Evolutionary conservation across 768 basidiomycete genomes (phyloP).

Genomic region (Podaxis sp.): DNA sequence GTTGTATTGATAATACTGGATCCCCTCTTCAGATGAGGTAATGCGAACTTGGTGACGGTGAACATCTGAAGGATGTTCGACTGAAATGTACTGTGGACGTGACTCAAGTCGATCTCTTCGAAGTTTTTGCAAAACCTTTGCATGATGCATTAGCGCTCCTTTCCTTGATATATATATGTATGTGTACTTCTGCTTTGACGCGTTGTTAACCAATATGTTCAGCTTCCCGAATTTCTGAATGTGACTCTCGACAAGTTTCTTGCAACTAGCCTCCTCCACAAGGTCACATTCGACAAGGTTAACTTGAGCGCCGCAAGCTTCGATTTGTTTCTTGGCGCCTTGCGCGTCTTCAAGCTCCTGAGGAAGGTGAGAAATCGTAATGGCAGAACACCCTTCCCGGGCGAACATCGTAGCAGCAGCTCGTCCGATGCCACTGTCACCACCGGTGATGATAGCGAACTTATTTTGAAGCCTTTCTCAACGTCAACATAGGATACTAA

Average conservation of each 20-base stretch:
- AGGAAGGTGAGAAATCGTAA: constrained; percentile 50
- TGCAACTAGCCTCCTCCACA: constrained; percentile 33
- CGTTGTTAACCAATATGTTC: constrained; percentile 61
- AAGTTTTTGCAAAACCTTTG: constrained; percentile 38
- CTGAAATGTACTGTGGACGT: constrained; percentile 51
- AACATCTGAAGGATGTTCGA: constrained; percentile 60
- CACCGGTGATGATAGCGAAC: constrained; percentile 32
- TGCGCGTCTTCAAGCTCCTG: constrained; percentile 54
- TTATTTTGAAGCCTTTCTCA: constrained; percentile 26
- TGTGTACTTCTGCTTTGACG: constrained; percentile 39
- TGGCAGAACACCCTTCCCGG: constrained; percentile 44
- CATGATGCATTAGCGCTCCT: constrained; percentile 1
- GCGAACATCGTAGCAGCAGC: constrained; percentile 47
- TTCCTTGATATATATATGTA: background rate
- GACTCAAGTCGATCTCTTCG: constrained; percentile 44
- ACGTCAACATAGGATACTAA: background rate
- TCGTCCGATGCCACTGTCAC: constrained; percentile 49
- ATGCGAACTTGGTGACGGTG: constrained; percentile 47
- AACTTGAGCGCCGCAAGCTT: constrained; percentile 33
- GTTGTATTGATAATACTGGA: constrained; percentile 59
- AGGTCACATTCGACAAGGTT: constrained; percentile 38
- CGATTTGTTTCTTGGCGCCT: constrained; percentile 41
- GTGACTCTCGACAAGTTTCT: constrained; percentile 44
- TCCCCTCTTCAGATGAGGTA: constrained; percentile 58
- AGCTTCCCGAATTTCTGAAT: constrained; percentile 38